Conservation (phyloP, 306 rosid genomes). For the Begonia loranthoides region DNA sequence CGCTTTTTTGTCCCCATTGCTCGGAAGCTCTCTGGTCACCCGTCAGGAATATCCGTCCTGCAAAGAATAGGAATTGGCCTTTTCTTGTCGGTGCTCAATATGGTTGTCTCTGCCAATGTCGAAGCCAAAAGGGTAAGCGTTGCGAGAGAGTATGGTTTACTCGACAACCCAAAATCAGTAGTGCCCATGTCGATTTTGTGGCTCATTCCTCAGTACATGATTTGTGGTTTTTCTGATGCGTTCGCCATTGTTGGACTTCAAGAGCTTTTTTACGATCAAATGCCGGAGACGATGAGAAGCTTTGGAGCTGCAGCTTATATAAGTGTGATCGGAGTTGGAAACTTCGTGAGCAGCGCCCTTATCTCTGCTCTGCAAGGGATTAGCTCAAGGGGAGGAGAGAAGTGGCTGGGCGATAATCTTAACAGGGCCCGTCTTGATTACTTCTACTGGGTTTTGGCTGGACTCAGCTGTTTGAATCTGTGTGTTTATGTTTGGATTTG, state of each 20-base stretch:
- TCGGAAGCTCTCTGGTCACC: constrained; percentile 28
- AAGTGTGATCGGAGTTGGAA: constrained; percentile 48
- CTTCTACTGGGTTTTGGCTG: constrained; percentile 61
- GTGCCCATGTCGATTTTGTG: constrained; percentile 65
- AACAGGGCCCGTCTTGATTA: constrained; percentile 56
- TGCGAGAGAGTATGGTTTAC: constrained; percentile 24
- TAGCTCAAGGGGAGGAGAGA: constrained; percentile 13
- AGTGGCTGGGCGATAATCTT: constrained; percentile 46
- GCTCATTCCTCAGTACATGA: constrained; percentile 62
- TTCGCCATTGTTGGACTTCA: constrained; percentile 48
- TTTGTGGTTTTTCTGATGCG: constrained; percentile 37
- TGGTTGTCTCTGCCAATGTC: constrained; percentile 42
- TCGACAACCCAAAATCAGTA: constrained; percentile 29
- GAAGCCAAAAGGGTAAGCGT: constrained; percentile 43
- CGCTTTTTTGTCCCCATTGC: constrained; percentile 29
- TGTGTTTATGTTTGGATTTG: constrained; percentile 35
- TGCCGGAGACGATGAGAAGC: constrained; percentile 53
- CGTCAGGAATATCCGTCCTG: constrained; percentile 45
- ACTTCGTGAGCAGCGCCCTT: constrained; percentile 28
- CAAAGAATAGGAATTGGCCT: constrained; percentile 60
- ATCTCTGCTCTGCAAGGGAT: constrained; percentile 25
- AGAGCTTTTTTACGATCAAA: constrained; percentile 53
- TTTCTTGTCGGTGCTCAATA: constrained; percentile 39
- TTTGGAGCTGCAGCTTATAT: constrained; percentile 64
- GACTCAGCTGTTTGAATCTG: constrained; percentile 30